A percentile compares a stretch with the other conserved stretches of the same genome.
phyloP scores from a whole-genome alignment of 352 stramenopile species.

The Phytophthora foliorum region DNA sequence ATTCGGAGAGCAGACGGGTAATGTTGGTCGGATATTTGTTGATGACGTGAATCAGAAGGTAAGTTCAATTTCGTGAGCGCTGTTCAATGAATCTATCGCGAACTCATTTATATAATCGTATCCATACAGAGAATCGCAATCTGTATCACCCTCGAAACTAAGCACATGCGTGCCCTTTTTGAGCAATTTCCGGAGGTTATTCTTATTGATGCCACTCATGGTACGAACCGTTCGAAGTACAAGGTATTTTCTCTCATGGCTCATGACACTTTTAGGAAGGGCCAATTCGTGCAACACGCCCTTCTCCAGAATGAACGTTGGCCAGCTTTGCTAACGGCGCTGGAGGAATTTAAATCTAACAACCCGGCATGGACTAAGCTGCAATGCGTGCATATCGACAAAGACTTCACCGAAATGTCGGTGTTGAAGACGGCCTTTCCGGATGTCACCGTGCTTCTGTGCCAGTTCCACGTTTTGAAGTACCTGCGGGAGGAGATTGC shows the following conservation, averaged over 20 bases:
- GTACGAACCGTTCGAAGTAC: constrained; percentile 31
- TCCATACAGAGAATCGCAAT: constrained; percentile 4
- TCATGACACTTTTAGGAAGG: constrained; percentile 27
- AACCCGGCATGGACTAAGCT: constrained; percentile 29
- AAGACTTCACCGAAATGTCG: constrained; percentile 39
- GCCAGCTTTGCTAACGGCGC: constrained; percentile 12
- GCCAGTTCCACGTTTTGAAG: constrained; percentile 40
- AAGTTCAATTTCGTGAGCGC: not conserved
- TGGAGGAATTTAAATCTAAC: constrained; percentile 31
- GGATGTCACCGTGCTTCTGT: constrained; percentile 30
- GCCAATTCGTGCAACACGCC: constrained; percentile 38
- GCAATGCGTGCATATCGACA: constrained; percentile 28
- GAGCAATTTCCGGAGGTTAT: constrained; percentile 27
- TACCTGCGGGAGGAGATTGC: constrained; percentile 30
- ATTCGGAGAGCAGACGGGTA: constrained; percentile 1
- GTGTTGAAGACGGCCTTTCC: constrained; percentile 27
- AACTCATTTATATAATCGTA: not conserved
- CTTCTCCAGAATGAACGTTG: constrained; percentile 30
- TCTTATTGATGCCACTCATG: constrained; percentile 34
- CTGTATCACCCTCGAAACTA: constrained; percentile 26
- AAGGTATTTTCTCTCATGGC: constrained; percentile 36
- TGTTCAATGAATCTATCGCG: not conserved
- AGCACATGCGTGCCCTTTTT: constrained; percentile 21
- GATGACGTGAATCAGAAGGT: constrained; percentile 7
- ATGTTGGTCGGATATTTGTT: constrained; percentile 6